Evolutionary conservation across 225 moss, liverwort and hornwort species (phyloP), one percentile per base, ranked within the genome.

Genomic region (Pseudoscleropodium purum): DNA sequence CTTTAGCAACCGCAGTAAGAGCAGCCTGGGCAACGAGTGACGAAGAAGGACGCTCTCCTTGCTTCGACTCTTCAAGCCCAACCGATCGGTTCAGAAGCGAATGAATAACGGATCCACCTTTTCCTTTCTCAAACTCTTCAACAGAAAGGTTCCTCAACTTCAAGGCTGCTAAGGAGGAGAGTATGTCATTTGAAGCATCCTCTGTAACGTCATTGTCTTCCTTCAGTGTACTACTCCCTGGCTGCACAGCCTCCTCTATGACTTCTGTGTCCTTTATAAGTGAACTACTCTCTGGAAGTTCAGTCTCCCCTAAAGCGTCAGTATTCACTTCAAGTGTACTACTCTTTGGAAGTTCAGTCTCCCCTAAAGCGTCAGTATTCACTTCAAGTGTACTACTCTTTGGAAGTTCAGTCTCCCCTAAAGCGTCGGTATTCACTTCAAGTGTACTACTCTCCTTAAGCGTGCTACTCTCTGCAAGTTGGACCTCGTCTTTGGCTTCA

Each of bases 21-120:
- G 95, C 94, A 90, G 95, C 95, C 85, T 92, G 88, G 76, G 97
- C 97, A 94, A 97, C 51, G 26, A 98, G 92, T 84, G 95, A 91
- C 84, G 81, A 87, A 20, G 93, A 95, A 81, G 96, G 88, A 65
- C 89, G 92, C 82, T 92, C 95, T 88, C 92, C 87, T 66, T 85
- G 91, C 82, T 91, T 90, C 85, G 92, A 90, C 30, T 91, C 89
- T 84, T 90, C 94, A 45, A 95, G 92, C 59, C 95, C 98, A n/a
- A 95, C 88, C 43, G 94, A 94, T 81, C 90, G 95, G 85, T 96
- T 94, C 73, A 96, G 54, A 89, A 96, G 88, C 41, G 91, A 84
- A 83, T 95, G 95, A 86, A 97, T 89, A 69, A 93, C 41, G 68
- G 87, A 91, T 86, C 90, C 91, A 82, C 76, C 91, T 69, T 83